Percentiles rank a stretch among this genome's conserved stretches.
These are phyloP conservation scores for Euphorbia celastroides DNA, from an alignment of 441 rosid species.

Conservation along the genomic window DNA sequence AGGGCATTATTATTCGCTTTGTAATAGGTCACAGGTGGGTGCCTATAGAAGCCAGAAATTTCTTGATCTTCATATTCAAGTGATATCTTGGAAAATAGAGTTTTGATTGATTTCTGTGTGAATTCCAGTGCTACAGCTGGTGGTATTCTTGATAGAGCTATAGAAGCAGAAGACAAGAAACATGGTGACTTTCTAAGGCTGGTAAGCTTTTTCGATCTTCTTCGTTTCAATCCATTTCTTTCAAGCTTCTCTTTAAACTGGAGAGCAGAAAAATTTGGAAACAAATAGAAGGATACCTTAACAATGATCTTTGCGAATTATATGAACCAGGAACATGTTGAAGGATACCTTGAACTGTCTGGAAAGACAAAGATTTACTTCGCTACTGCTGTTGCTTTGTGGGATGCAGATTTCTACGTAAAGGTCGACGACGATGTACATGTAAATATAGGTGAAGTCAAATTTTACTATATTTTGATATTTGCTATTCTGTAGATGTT, in stretches of 20 bases:
- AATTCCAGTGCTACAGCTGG: slow-evolving; percentile 69
- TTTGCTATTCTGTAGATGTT: background rate
- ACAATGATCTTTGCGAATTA: slow-evolving; percentile 2
- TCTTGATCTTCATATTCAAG: slow-evolving; percentile 8
- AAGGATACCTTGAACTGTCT: slow-evolving; percentile 93
- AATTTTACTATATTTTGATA: background rate
- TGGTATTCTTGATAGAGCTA: slow-evolving; percentile 88
- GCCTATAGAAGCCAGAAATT: background rate
- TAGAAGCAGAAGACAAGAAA: slow-evolving; percentile 79
- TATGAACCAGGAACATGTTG: slow-evolving; percentile 70
- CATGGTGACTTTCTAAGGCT: slow-evolving; percentile 91
- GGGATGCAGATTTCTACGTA: too few relatives aligned
- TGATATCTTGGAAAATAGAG: slow-evolving; percentile 1
- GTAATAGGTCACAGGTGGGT: slow-evolving; percentile 89
- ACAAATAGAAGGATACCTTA: slow-evolving; percentile 1
- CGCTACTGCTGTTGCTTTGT: too few relatives aligned
- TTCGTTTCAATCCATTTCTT: slow-evolving; percentile 3
- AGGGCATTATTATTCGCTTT: slow-evolving; percentile 84
- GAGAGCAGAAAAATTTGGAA: background rate
- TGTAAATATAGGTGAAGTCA: slow-evolving; percentile 70
- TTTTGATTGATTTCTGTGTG: slow-evolving; percentile 14
- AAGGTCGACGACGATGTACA: slow-evolving; percentile 46
- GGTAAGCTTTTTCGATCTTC: slow-evolving; percentile 34
- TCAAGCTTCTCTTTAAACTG: background rate
- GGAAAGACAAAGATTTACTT: slow-evolving; percentile 51